phyloP scores from a whole-genome alignment of 495 filamentous ascomycete species.

The Penicillium bovifimosum region DNA sequence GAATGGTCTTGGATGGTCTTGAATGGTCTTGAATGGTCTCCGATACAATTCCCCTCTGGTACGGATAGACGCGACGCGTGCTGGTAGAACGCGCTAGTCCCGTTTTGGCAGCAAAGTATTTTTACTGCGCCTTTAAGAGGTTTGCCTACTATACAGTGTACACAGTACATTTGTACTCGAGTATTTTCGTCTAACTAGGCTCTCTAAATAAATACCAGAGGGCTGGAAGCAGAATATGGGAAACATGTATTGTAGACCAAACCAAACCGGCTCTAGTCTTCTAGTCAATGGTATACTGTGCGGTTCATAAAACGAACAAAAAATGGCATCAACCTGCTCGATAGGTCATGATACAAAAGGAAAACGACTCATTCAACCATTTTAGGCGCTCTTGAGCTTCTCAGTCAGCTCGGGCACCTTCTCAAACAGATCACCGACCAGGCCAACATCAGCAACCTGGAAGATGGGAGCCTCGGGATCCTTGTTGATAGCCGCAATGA shows the following conservation, averaged over 20 bases:
- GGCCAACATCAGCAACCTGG: constrained; percentile 92
- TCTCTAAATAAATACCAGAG: too few species aligned
- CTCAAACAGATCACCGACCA: constrained; percentile 92
- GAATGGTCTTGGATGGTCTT: neutral
- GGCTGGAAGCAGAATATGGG: neutral
- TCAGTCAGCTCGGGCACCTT: constrained; percentile 94
- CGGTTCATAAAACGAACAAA: constrained; percentile 18
- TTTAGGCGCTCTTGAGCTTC: constrained; percentile 65
- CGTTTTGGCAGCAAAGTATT: constrained; percentile 10
- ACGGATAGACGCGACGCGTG: constrained; percentile 35
- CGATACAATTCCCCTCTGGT: constrained; percentile 14
- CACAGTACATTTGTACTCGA: neutral
- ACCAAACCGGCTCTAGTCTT: constrained; percentile 11
- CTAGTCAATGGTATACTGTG: constrained; percentile 33
- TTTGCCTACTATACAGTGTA: too few species aligned
- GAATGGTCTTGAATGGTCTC: neutral
- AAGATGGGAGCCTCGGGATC: constrained; percentile 96
- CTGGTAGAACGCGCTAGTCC: constrained; percentile 30
- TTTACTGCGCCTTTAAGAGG: neutral
- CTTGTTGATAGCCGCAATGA: constrained; percentile 98
- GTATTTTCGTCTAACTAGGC: too few species aligned
- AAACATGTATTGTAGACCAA: constrained; percentile 13
- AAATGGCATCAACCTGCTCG: constrained; percentile 15
- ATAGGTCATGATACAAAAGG: constrained; percentile 25
- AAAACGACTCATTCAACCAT: constrained; percentile 23